A percentile compares a stretch with the other conserved stretches of the same genome.
phyloP scores from a whole-genome alignment of 2,329 filamentous ascomycete genomes.

The Balansia obtecta region DNA sequence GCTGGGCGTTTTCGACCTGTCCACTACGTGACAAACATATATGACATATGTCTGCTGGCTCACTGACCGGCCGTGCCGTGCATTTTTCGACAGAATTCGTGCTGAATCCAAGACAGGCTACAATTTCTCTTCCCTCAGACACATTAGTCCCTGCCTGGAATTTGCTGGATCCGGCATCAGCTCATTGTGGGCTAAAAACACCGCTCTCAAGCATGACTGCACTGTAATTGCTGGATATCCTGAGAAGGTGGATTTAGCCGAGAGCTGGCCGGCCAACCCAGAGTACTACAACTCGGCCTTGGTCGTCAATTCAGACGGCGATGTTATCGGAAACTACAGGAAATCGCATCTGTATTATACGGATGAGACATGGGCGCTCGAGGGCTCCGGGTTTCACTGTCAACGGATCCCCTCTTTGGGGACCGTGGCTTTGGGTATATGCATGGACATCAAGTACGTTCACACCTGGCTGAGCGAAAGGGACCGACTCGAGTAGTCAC shows the following conservation, averaged over 20 bases:
- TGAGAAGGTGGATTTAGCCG: conserved; percentile 45
- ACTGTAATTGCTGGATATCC: conserved; percentile 63
- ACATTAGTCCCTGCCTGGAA: conserved; percentile 60
- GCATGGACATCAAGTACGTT: conserved; percentile 49
- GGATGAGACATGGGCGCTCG: conserved; percentile 49
- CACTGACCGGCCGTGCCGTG: no score
- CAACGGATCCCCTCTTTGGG: conserved; percentile 35
- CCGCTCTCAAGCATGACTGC: conserved; percentile 54
- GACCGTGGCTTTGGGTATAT: conserved; percentile 44
- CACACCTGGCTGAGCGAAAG: neutral
- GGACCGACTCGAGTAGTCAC: neutral
- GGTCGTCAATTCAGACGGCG: conserved; percentile 43
- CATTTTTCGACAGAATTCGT: no score
- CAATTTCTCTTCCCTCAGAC: conserved; percentile 58
- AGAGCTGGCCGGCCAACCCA: conserved; percentile 36
- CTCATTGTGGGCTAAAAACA: conserved; percentile 57
- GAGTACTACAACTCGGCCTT: conserved; percentile 45
- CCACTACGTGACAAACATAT: neutral
- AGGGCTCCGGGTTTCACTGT: conserved; percentile 40
- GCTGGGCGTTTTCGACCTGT: no score
- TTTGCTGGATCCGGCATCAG: conserved; percentile 51
- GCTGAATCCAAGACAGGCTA: conserved; percentile 40
- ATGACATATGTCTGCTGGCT: no score
- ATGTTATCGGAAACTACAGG: conserved; percentile 48
- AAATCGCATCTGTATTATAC: conserved; percentile 48